phyloP scores from a whole-genome alignment of 441 rosid species.

The Arabidopsis lyrata region DNA sequence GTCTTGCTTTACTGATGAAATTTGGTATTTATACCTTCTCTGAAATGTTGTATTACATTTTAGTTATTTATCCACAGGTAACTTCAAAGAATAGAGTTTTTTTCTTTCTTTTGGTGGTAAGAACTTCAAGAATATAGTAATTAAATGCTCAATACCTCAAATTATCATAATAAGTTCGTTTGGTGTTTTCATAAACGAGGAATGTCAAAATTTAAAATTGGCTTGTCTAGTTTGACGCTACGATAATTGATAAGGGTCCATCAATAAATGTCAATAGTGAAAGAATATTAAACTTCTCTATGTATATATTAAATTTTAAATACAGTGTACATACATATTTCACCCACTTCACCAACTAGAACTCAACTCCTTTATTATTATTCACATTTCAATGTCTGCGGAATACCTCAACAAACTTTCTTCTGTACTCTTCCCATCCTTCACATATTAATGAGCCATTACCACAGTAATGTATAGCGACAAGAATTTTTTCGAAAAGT shows the following conservation, averaged over 20 bases:
- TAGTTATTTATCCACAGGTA: too few relatives aligned
- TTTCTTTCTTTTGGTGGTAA: too few relatives aligned
- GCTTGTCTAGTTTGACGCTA: conserved; percentile 5
- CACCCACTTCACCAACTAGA: conserved; percentile 47
- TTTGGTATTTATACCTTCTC: too few relatives aligned
- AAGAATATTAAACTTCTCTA: background rate
- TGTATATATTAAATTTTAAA: background rate
- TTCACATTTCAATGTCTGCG: conserved; percentile 23
- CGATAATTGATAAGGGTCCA: conserved; percentile 29
- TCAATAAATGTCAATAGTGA: conserved; percentile 27
- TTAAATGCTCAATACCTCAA: too few relatives aligned
- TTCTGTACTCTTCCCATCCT: conserved; percentile 24
- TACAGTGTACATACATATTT: conserved; percentile 10
- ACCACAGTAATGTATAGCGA: conserved; percentile 25
- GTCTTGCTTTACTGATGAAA: too few relatives aligned
- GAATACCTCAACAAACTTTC: conserved; percentile 27
- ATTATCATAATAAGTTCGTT: conserved; percentile 5
- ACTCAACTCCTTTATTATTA: conserved; percentile 21
- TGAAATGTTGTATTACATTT: too few relatives aligned
- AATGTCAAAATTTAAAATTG: background rate
- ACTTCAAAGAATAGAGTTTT: too few relatives aligned
- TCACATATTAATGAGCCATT: conserved; percentile 20
- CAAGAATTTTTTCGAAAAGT: conserved; percentile 16
- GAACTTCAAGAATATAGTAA: too few relatives aligned
- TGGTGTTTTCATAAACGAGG: background rate